phyloP scores from a whole-genome alignment of 768 basidiomycete species.

The Terana coerulea region DNA sequence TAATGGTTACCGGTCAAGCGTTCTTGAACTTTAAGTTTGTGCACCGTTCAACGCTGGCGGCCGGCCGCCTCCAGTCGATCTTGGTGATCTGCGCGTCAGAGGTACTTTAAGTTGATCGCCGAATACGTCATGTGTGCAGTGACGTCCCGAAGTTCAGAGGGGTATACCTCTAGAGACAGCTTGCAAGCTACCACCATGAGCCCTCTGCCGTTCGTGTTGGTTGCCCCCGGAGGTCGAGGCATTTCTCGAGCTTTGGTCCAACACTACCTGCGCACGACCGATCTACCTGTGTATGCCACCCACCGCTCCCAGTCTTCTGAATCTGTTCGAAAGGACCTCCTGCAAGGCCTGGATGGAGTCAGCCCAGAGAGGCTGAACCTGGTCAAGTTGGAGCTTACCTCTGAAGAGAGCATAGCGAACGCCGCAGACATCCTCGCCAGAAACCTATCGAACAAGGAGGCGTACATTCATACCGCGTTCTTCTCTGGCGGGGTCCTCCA shows the following conservation, averaged over 20 bases:
- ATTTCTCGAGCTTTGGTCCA: slow-evolving; percentile 53
- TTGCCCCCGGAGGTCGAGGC: slow-evolving; percentile 54
- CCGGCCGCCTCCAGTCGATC: too few species aligned
- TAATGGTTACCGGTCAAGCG: too few species aligned
- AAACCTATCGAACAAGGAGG: slow-evolving; percentile 20
- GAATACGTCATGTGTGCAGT: too few species aligned
- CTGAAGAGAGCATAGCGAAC: slow-evolving; percentile 45
- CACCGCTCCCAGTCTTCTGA: slow-evolving; percentile 39
- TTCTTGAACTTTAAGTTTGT: too few species aligned
- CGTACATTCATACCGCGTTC: slow-evolving; percentile 52
- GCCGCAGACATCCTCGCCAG: slow-evolving; percentile 40
- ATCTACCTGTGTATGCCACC: slow-evolving; percentile 52
- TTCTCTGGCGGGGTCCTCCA: slow-evolving; percentile 52
- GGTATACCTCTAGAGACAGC: too few species aligned
- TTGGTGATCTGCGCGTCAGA: too few species aligned
- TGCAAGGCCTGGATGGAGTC: slow-evolving; percentile 38
- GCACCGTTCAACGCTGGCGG: too few species aligned
- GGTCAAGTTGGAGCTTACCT: slow-evolving; percentile 47
- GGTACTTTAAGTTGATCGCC: too few species aligned
- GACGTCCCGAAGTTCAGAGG: too few species aligned
- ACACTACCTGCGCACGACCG: slow-evolving; percentile 46
- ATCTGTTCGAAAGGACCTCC: slow-evolving; percentile 37
- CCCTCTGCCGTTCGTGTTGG: slow-evolving; percentile 43
- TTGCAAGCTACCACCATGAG: not conserved
- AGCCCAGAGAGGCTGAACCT: slow-evolving; percentile 43